Evolutionary conservation across 2,329 filamentous ascomycete genomes (phyloP).

Genomic region (Pyrenochaeta sp.): DNA sequence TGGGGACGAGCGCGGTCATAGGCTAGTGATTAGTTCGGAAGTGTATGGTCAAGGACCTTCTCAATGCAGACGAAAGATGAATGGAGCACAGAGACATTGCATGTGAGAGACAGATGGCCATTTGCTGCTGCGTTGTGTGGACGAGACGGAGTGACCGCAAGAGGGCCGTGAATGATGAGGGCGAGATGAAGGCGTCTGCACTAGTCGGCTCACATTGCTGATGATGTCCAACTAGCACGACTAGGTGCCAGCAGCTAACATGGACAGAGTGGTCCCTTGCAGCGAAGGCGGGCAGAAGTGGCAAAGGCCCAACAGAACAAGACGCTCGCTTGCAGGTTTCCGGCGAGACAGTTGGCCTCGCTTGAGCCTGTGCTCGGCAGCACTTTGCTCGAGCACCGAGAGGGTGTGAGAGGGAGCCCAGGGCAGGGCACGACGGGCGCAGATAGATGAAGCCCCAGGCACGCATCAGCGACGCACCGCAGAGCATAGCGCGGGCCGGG

Average conservation of each 20-base stretch:
- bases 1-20: too few species aligned
- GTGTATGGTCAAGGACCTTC: too few species aligned
- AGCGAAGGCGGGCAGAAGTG: not conserved
- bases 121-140: too few species aligned
- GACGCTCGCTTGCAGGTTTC: constrained; percentile 2
- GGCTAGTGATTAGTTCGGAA: constrained; percentile 15
- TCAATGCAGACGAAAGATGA: too few species aligned
- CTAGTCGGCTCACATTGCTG: too few species aligned
- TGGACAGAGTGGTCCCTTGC: constrained; percentile 2
- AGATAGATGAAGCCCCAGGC: constrained; percentile 18
- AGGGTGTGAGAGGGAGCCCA: constrained; percentile 5
- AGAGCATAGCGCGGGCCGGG: too few species aligned
- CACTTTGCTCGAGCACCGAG: constrained; percentile 4
- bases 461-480: constrained; percentile 3
- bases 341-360: not conserved
- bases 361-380: constrained; percentile 6
- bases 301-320: constrained; percentile 3
- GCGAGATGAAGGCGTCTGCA: too few species aligned
- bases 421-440: constrained; percentile 9
- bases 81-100: too few species aligned
- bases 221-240: too few species aligned
- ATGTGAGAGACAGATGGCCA: not conserved
- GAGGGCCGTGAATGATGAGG: too few species aligned
- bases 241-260: too few species aligned
- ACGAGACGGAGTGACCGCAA: too few species aligned